Conservation (phyloP, 768 basidiomycete genomes). For the Boletus patriciae region DNA sequence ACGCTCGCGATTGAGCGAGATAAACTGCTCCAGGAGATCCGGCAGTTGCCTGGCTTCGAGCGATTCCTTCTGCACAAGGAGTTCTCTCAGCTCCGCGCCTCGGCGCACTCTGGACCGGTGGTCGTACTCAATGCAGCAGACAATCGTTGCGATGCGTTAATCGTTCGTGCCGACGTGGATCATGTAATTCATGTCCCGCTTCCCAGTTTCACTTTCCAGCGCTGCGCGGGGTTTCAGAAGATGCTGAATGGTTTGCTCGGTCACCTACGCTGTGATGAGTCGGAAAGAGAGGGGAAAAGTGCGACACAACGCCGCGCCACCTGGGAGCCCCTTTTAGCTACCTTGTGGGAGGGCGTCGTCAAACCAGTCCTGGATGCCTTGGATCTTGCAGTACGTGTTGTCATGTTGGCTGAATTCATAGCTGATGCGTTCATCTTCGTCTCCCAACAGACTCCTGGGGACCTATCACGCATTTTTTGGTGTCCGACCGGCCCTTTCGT, state of each 20-base stretch:
- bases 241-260: neutral
- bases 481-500: neutral
- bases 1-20: neutral
- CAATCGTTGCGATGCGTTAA: neutral
- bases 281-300: neutral
- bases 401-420: neutral
- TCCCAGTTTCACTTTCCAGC: neutral
- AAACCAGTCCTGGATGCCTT: constrained; percentile 4
- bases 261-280: neutral
- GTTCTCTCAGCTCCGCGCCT: neutral
- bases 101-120: neutral
- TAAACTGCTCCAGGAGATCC: too few species aligned
- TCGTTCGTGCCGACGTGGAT: neutral
- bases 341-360: neutral
- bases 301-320: neutral
- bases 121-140: neutral
- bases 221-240: neutral
- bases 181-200: neutral
- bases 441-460: constrained; percentile 2
- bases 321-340: neutral
- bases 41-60: too few species aligned
- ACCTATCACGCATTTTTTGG: neutral
- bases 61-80: neutral
- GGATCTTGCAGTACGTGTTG: neutral
- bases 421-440: neutral